Evolutionary conservation across 2,329 filamentous ascomycete genomes (phyloP).

Genomic region (Cercospora canescens): DNA sequence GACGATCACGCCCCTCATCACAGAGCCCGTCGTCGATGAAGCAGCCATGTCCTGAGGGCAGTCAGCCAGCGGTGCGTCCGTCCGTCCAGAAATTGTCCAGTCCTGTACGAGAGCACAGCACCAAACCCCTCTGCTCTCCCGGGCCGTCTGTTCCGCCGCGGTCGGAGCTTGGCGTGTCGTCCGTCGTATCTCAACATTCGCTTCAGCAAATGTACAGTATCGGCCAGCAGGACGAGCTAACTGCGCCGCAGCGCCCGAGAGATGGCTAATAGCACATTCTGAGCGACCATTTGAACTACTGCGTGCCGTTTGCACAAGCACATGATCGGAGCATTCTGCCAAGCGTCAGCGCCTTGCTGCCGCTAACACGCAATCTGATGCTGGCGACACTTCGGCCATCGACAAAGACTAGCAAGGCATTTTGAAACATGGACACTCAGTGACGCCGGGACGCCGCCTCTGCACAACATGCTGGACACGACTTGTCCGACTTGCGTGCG

Average conservation of each 20-base stretch:
- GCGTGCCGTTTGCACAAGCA: background rate
- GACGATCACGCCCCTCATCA: background rate
- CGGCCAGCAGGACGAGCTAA: background rate
- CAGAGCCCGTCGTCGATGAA: background rate
- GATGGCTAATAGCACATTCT: background rate
- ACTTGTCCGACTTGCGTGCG: background rate
- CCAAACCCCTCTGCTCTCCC: no score
- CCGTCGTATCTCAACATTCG: no score
- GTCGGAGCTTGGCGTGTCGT: background rate
- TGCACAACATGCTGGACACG: background rate
- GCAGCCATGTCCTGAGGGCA: background rate
- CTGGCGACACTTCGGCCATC: constrained; percentile 10
- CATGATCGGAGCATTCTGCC: background rate
- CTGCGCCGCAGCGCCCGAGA: background rate
- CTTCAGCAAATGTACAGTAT: no score
- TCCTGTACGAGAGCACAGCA: background rate
- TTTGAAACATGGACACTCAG: constrained; percentile 8
- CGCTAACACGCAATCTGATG: background rate
- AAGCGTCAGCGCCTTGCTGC: background rate
- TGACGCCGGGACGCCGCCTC: background rate
- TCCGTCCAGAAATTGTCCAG: no score
- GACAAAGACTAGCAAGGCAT: background rate
- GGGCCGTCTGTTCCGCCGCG: background rate
- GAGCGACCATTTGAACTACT: no score
- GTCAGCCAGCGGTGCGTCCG: background rate